Base-by-base conservation (phyloP, 2,329 filamentous ascomycete species). In the Coniochaeta sp. region DNA sequence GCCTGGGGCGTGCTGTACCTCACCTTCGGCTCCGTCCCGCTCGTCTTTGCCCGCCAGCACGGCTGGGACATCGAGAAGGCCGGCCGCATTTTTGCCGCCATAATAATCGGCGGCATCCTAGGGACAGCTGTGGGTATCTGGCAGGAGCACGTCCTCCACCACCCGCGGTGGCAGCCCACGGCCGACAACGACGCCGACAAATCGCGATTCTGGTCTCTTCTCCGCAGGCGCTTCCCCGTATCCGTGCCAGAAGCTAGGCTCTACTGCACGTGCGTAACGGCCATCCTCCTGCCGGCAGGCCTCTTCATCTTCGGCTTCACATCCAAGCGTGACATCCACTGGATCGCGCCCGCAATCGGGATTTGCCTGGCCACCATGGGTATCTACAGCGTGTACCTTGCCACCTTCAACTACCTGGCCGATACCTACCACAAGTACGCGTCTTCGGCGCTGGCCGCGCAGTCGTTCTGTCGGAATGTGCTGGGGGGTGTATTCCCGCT, bases 381-480 rank as follows among this genome's bases (percentile, higher is more conserved):
- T 31, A 96, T 97, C 64, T 93, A 91, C 72, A 88, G 85, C 44
- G 86, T 97, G 38, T 96, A 96, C 69, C 81, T 97, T 1, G 88
- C 92, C 2, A 90, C 91, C 0, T 96, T 97, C 77, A 97, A 97
- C 71, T 97, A 96, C 67, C 81, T 97, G 1, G 91, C 92, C 22
- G 93, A 97, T 70, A 88, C 88, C 1, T 97, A 96, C 72, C 89
- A 92, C 69, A 80, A 83, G 2, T 96, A 93, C 67, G 91, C 93
- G 0, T 91, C 88, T 43, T 95, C 90, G 0, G 92, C 93, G 0
- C 77, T 96, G 6, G 93, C 93, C 0, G 91, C 92, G 0, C 91
- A 96, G 76, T 89, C 85, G 17, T 96, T 90, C 71, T 93, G 90
- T 67, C 84, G 93, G 12, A 97, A 96, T 70, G 78, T 96, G 1